Conservation (phyloP, 2,329 filamentous ascomycete species). For the Didymella sp. region DNA sequence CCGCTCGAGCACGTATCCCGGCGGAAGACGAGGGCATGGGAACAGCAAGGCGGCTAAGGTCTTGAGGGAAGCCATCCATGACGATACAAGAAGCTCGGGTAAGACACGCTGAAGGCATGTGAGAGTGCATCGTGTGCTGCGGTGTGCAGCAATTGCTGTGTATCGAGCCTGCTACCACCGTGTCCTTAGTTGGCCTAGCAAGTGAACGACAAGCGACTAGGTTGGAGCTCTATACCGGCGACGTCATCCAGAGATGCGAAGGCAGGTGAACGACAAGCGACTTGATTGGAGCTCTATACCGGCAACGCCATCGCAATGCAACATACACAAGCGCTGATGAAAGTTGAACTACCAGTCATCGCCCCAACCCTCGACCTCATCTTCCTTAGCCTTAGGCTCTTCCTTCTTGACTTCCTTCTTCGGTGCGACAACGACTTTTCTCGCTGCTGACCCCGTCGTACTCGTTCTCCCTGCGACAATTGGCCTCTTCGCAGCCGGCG, state of each 20-base stretch:
- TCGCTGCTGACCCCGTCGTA: slow-evolving; percentile 41
- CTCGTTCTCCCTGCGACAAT: slow-evolving; percentile 40
- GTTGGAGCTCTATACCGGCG: background rate
- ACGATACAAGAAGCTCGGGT: too few species aligned
- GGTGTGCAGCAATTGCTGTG: too few species aligned
- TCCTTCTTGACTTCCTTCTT: background rate
- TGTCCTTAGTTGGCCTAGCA: too few species aligned
- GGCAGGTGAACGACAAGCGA: too few species aligned
- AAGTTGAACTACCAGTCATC: slow-evolving; percentile 44
- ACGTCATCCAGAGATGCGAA: too few species aligned
- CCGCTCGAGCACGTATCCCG: slow-evolving; percentile 23
- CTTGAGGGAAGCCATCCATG: background rate
- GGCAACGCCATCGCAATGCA: slow-evolving; percentile 32
- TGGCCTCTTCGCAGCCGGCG: slow-evolving; percentile 44
- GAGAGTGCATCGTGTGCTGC: too few species aligned
- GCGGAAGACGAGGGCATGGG: slow-evolving; percentile 16
- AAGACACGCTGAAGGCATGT: too few species aligned
- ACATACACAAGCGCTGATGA: background rate
- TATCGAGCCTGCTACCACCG: too few species aligned
- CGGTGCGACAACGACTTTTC: slow-evolving; percentile 34
- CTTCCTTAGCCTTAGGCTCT: slow-evolving; percentile 50
- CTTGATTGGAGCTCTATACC: background rate
- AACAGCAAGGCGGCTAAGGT: slow-evolving; percentile 16
- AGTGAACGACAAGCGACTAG: too few species aligned
- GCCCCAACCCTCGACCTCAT: slow-evolving; percentile 50